Percentiles rank a stretch among this genome's conserved stretches.
Conservation (phyloP, 805 yeast species). For the Isabelozyma rhagii region DNA sequence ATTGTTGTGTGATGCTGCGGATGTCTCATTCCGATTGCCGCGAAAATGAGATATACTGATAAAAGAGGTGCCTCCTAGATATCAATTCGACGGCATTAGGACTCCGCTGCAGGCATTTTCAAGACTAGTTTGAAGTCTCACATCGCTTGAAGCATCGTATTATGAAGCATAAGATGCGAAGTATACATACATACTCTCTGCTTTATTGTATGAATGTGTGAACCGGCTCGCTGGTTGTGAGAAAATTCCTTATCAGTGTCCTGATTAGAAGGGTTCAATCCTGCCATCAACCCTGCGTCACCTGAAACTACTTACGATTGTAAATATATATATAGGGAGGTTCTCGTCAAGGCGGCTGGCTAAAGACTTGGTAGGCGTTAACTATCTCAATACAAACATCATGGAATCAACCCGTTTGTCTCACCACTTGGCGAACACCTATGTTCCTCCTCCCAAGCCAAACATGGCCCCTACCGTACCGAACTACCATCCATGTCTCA, state of each 20-base stretch:
- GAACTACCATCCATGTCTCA: slow-evolving; percentile 53
- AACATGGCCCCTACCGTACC: slow-evolving; percentile 32
- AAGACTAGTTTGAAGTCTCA: no score
- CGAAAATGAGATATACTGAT: background rate
- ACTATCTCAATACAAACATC: slow-evolving; percentile 3
- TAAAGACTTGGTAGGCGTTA: background rate
- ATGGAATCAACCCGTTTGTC: slow-evolving; percentile 45
- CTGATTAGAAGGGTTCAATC: background rate
- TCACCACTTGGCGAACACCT: slow-evolving; percentile 38
- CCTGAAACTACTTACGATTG: background rate
- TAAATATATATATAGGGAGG: background rate
- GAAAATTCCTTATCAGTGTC: background rate
- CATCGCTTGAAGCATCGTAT: background rate
- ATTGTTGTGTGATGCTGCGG: background rate
- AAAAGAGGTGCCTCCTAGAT: background rate
- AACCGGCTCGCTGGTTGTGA: no score
- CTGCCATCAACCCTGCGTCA: background rate
- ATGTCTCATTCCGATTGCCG: background rate
- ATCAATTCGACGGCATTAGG: background rate
- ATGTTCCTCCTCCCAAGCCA: slow-evolving; percentile 41
- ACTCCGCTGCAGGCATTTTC: background rate
- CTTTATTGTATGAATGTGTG: no score
- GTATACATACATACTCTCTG: no score
- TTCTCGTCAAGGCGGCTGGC: background rate
- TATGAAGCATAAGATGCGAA: no score